Conservation (phyloP, 495 filamentous ascomycete genomes). For the Daldinia childiae region DNA sequence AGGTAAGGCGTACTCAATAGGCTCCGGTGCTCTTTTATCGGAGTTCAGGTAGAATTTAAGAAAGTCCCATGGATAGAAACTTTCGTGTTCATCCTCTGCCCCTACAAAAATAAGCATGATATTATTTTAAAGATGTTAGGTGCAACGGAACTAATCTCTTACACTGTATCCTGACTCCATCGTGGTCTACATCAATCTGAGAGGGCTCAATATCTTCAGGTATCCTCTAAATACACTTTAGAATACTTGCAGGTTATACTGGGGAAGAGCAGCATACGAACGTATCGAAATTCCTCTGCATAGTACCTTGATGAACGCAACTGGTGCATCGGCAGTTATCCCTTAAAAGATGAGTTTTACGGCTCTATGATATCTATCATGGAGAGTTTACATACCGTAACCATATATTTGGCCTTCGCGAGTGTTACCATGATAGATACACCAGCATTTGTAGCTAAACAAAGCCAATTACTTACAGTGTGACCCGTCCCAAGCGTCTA, state of each 20-base stretch:
- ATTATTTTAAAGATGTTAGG: not conserved
- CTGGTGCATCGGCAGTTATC: conserved; percentile 81
- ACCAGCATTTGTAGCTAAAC: not conserved
- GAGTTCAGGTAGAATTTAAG: conserved; percentile 56
- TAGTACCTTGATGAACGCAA: conserved; percentile 81
- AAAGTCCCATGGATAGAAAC: conserved; percentile 63
- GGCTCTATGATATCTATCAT: not conserved
- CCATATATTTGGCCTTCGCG: conserved; percentile 49
- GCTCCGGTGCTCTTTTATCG: conserved; percentile 46
- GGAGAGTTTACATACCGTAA: conserved; percentile 47
- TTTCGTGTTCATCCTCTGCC: conserved; percentile 66
- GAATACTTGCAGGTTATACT: not conserved
- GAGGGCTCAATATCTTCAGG: conserved; percentile 60
- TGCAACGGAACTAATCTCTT: not conserved
- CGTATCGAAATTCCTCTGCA: conserved; percentile 76
- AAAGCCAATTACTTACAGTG: conserved; percentile 38
- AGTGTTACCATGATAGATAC: conserved; percentile 21
- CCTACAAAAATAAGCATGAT: conserved; percentile 51
- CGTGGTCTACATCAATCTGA: conserved; percentile 41
- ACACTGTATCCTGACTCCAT: conserved; percentile 58
- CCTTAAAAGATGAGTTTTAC: conserved; percentile 45
- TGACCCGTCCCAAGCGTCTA: conserved; percentile 15
- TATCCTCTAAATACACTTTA: conserved; percentile 54
- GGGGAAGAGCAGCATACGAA: conserved; percentile 54
- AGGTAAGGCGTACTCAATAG: conserved; percentile 27